Evolutionary conservation across 2,329 filamentous ascomycete species (phyloP), one percentile per base, ranked within the genome.

Genomic region (Trichocomaceae sp.): DNA sequence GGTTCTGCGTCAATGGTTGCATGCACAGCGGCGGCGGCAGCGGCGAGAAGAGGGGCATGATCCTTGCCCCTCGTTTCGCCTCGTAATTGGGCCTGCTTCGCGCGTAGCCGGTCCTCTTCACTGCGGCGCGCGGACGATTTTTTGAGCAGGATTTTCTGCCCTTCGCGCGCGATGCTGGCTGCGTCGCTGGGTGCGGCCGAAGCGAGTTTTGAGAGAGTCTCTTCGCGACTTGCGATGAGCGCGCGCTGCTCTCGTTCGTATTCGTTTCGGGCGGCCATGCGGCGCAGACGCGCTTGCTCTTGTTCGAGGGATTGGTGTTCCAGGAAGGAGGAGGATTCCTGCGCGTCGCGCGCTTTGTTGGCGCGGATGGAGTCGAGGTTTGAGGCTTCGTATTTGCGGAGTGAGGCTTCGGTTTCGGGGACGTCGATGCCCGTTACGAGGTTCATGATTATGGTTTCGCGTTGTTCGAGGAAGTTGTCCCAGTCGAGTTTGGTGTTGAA

Each of bases 391-490:
- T 91, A 96, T 58, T 81, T 75, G 49, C 78, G 72, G n/a, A 91
- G 73, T 52, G 79, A 76, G 42, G 73, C 70, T 64, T 83, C 77
- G 2, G 81, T 84, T 55, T 79, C 81, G n/a, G 84, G 82, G 0
- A 85, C 79, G 57, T 91, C 84, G 44, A 77, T 79, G 42, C 85
- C 84, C 60, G 84, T 79, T 52, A 96, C 86, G 9, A 99, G 79
- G 67, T 96, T 92, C 73, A 91, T 90, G 1, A 91, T 91, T 58
- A 96, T 81, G 61, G 87, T 84, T 75, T 99, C 93, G 39, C 96
- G 89, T 66, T 88, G 85, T 72, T 97, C 90, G 12, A 99, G 83
- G 74, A 97, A 96, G 71, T 96, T 86, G 73, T 99, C 96, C 77
- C 86, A 99, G 66, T 85, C 87, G 44, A 82, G 76, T 57, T 96